phyloP scores from a whole-genome alignment of 2,329 filamentous ascomycete species.

The Aspergillus glaucus region DNA sequence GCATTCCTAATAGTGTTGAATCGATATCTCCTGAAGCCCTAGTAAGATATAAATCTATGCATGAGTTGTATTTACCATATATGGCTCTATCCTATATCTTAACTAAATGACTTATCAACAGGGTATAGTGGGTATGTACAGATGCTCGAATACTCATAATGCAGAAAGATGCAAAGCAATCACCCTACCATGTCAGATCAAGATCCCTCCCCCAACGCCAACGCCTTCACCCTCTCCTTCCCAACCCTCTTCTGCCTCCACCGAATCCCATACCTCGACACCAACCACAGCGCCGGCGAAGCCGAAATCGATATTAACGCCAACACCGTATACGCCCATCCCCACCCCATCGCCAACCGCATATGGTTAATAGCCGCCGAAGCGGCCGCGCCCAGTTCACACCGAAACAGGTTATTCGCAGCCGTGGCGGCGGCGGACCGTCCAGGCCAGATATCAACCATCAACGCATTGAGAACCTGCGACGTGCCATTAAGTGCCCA shows the following conservation, averaged over 20 bases:
- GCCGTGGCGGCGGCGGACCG: constrained; percentile 34
- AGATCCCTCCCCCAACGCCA: too few species aligned
- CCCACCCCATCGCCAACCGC: constrained; percentile 31
- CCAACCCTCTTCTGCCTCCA: neutral
- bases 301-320: constrained; percentile 17
- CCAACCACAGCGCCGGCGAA: neutral
- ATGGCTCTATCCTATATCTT: too few species aligned
- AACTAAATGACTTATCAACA: too few species aligned
- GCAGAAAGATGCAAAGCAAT: too few species aligned
- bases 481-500: constrained; percentile 31
- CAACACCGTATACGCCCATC: constrained; percentile 39
- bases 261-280: neutral
- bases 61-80: too few species aligned
- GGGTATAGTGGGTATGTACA: too few species aligned
- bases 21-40: too few species aligned
- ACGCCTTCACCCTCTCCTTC: too few species aligned
- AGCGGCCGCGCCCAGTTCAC: constrained; percentile 34
- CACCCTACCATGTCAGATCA: too few species aligned
- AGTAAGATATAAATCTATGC: too few species aligned
- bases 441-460: constrained; percentile 37
- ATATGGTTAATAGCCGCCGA: constrained; percentile 36
- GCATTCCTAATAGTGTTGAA: too few species aligned
- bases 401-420: constrained; percentile 37
- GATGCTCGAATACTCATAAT: too few species aligned
- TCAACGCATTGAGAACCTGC: constrained; percentile 38